Base-by-base conservation (phyloP, 495 filamentous ascomycete genomes). In the Penicillium antarcticum region DNA sequence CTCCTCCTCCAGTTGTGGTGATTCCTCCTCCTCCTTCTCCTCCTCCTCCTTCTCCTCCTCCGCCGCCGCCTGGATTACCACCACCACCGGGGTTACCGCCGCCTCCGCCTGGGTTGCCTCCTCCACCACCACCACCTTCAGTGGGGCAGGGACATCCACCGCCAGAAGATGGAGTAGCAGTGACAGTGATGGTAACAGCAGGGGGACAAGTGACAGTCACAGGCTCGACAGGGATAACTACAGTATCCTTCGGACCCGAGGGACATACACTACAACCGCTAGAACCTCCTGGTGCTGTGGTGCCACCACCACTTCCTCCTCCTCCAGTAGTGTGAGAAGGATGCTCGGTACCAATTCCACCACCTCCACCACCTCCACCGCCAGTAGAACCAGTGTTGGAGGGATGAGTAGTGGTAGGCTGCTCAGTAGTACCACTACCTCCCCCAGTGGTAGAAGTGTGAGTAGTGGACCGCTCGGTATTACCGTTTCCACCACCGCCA, bases 131-230 rank as follows among this genome's bases (percentile, higher is more conserved):
- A 19, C 41, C 45, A 8, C 32, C 21, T 0, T 12, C 12, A 16
- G 36, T 9, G 5, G 32, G 18, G 5, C 38, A 31, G 21, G 35
- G 32, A n/a, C 32, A 38, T 19, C 13, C 10, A n/a, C 6, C 8
- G 3, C 18, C 31, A 8, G 40, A 10, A 4, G 21, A 32, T 6
- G 42, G 1, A 7, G 45, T 14, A 46, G 43, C 17, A 14, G 47
- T 49, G 26, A 46, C 44, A 7, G 44, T 43, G 6, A 41, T 32
- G 11, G 44, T 42, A 11, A 29, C 34, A 29, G 51, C 38, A 19
- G 36, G 24, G 35, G 47, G 47, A 24, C 47, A 49, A 8, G 47
- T 49, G 0, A 42, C 31, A 6, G 47, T 49, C 8, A 49, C 47
- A 1, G 47, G 37, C 13, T 41, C 18, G 5, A 42, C 37, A 0